Evolutionary conservation across 352 stramenopile species (phyloP).

Genomic region (Globisporangium lucens): DNA sequence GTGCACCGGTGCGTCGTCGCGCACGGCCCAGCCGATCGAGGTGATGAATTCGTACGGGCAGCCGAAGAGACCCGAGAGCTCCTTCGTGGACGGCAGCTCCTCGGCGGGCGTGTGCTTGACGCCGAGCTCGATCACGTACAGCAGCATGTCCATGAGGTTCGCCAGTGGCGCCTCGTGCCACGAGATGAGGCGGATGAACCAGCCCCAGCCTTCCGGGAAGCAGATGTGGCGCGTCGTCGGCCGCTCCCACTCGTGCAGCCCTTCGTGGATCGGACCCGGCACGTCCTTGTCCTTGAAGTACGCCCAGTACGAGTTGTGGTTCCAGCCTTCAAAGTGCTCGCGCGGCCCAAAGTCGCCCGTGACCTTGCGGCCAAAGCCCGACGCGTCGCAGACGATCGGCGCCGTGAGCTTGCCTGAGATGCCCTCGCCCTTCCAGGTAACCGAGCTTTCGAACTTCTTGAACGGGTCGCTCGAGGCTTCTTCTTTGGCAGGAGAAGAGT

Average conservation of each 20-base stretch:
- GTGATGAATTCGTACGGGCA: conserved; percentile 1
- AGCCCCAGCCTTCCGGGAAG: conserved; percentile 4
- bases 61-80: not conserved
- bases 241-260: not conserved
- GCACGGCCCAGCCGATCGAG: not conserved
- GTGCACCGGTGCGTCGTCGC: not conserved
- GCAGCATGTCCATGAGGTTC: conserved; percentile 6
- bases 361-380: conserved; percentile 2
- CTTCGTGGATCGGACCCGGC: not conserved
- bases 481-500: not conserved
- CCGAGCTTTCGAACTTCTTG: conserved; percentile 6
- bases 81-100: not conserved
- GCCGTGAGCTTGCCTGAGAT: not conserved
- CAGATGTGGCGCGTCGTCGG: conserved; percentile 3
- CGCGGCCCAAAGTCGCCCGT: not conserved
- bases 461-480: not conserved
- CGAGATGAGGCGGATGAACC: conserved; percentile 5
- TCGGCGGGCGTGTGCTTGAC: conserved; percentile 1
- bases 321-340: conserved; percentile 1
- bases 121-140: not conserved
- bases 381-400: not conserved
- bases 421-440: not conserved
- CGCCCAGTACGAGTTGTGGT: conserved; percentile 5
- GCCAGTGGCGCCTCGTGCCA: not conserved
- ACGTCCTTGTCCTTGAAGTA: conserved; percentile 5